These are phyloP conservation scores for Eurotiales sp. DNA, from an alignment of 2,329 filamentous ascomycete species.

Conservation along the genomic window DNA sequence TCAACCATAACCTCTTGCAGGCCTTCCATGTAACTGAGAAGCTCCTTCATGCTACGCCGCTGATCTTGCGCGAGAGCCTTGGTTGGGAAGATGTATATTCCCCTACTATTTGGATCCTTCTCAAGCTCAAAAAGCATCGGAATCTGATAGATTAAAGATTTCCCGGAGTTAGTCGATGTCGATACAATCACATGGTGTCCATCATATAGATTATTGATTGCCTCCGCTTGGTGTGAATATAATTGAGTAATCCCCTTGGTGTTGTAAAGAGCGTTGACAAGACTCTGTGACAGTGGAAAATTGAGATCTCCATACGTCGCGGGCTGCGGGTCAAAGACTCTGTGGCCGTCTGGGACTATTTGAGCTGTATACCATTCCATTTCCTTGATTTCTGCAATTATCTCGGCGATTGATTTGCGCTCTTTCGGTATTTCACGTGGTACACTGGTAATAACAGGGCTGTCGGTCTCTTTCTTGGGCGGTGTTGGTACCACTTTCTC, in stretches of 20 bases:
- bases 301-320: conserved; percentile 77
- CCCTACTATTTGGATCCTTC: conserved; percentile 68
- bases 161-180: conserved; percentile 93
- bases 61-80: conserved; percentile 97
- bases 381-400: conserved; percentile 76
- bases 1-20: conserved; percentile 76
- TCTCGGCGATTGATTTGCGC: conserved; percentile 75
- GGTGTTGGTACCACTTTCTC: conserved; percentile 62
- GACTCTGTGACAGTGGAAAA: conserved; percentile 80
- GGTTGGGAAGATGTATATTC: conserved; percentile 97
- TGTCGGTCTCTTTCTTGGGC: conserved; percentile 30
- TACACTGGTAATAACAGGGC: conserved; percentile 36
- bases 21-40: conserved; percentile 74
- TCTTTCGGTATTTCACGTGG: conserved; percentile 75
- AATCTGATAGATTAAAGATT: conserved; percentile 96
- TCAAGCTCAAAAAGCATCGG: conserved; percentile 87
- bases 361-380: conserved; percentile 87
- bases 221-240: conserved; percentile 89
- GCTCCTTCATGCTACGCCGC: conserved; percentile 77
- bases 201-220: conserved; percentile 79
- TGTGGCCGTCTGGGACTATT: conserved; percentile 88
- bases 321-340: conserved; percentile 82
- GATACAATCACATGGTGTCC: conserved; percentile 87
- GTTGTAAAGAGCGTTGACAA: conserved; percentile 97
- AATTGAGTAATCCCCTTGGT: conserved; percentile 79